Evolutionary conservation across 2,329 filamentous ascomycete species (phyloP).

Genomic region (Colletotrichum shisoi): DNA sequence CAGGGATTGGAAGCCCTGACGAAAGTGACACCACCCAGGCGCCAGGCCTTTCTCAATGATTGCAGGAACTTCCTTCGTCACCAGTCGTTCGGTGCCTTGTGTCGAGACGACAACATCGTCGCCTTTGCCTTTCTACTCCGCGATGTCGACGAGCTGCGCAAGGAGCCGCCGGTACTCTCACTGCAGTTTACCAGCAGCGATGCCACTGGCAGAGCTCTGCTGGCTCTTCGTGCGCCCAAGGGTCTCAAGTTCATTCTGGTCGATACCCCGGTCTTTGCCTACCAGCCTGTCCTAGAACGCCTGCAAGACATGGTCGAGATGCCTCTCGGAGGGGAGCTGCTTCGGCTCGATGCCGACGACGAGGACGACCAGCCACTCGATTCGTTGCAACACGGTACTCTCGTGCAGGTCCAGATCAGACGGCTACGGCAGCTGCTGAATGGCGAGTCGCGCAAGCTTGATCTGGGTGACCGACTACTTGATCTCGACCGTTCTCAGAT

Average conservation of each 20-base stretch:
- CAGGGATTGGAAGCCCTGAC: conserved; percentile 57
- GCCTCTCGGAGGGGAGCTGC: conserved; percentile 62
- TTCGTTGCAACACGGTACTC: not conserved
- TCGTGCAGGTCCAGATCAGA: not conserved
- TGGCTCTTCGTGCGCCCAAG: conserved; percentile 49
- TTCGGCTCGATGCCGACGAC: conserved; percentile 46
- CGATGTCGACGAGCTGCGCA: conserved; percentile 55
- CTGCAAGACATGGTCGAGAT: conserved; percentile 65
- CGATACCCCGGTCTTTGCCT: conserved; percentile 72
- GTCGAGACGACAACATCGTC: conserved; percentile 59
- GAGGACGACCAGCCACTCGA: not conserved
- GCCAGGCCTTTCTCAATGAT: conserved; percentile 57
- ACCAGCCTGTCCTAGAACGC: conserved; percentile 69
- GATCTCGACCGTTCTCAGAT: conserved; percentile 58
- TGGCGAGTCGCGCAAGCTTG: not conserved
- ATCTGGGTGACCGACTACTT: conserved; percentile 30
- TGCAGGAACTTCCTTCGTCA: conserved; percentile 64
- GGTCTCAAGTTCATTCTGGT: conserved; percentile 63
- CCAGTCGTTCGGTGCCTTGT: conserved; percentile 67
- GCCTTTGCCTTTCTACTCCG: conserved; percentile 68
- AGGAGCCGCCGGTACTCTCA: conserved; percentile 56
- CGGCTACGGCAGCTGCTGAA: not conserved
- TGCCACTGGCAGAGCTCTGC: conserved; percentile 57
- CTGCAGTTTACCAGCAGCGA: conserved; percentile 60
- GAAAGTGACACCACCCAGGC: conserved; percentile 43